Evolutionary conservation across 2,329 filamentous ascomycete species (phyloP), one percentile per base, ranked within the genome.

Genomic region (Iodosphaeria phyllophila): DNA sequence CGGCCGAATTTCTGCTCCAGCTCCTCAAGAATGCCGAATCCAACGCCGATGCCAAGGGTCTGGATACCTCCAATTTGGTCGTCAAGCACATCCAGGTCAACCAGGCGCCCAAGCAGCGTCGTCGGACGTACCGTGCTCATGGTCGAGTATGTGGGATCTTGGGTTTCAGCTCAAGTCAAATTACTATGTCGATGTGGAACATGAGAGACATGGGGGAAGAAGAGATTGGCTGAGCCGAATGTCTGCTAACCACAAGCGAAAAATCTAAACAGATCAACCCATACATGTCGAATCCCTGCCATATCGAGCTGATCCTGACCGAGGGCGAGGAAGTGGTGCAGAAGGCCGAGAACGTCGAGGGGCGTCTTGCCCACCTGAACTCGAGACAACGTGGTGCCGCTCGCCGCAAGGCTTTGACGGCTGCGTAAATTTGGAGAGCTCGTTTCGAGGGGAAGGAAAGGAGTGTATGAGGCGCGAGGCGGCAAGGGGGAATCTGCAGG

Each of bases 41-140:
- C 64, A 92, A 92, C 61, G 83, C 83, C 55, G 84, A 92, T 48
- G 78, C 79, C 58, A 92, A 92, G 72, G 83, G 84, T 50, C 80
- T 92, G 51, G 83, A 98, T 64, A 95, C 84, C 53, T 75, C 74
- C 64, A 91, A 91, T 71, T 69, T 98, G 53, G 64, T 95, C 54
- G 79, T 98, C 65, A 93, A 93, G 80, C 91, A 93, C 78, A 98
- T 98, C 65, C 89, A 98, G 70, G 89, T 98, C 72, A 98, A 98
- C 80, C 89, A 98, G 72, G 91, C 89, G 46, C 89, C 89, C 51
- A 95, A 95, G 77, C 86, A 95, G 72, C 76, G 89, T 56, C 74
- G 89, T 65, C 77, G 89, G 60, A 98, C 89, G 54, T 98, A 98
- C 79, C 84, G 89, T 74, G 91, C 91, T 40, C 89, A 98, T 73